Percentiles rank a stretch among this genome's conserved stretches.
Evolutionary conservation across 208 protist genomes (phyloP).

Genomic region (Trypanosoma lewisi): DNA sequence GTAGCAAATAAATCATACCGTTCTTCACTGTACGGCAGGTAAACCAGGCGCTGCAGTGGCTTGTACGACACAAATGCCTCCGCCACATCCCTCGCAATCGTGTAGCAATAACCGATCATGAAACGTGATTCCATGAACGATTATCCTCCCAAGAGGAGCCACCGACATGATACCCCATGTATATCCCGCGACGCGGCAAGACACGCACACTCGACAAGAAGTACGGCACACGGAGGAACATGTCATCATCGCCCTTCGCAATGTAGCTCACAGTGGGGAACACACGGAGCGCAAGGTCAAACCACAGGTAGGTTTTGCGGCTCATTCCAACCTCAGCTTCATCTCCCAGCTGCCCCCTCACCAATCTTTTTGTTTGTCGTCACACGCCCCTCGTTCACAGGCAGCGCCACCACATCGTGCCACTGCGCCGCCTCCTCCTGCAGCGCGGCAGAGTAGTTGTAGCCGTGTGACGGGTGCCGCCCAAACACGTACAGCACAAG

Average conservation of each 20-base stretch:
- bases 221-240: conserved; percentile 51
- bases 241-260: conserved; percentile 58
- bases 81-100: conserved; percentile 1
- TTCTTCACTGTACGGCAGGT: too few species aligned
- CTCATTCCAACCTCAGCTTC: conserved; percentile 15
- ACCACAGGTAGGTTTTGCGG: conserved; percentile 44
- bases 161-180: too few species aligned
- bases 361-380: neutral
- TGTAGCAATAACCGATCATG: neutral
- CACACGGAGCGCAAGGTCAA: conserved; percentile 33
- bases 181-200: too few species aligned
- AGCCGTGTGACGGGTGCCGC: too few species aligned
- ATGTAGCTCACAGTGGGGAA: conserved; percentile 40
- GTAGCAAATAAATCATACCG: too few species aligned
- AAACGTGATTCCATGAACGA: neutral
- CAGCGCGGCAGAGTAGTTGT: too few species aligned
- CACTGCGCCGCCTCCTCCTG: too few species aligned
- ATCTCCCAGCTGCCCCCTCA: neutral
- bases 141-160: conserved; percentile 8
- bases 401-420: too few species aligned
- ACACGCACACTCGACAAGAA: conserved; percentile 33
- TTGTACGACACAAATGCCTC: neutral
- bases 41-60: neutral
- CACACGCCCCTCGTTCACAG: neutral
- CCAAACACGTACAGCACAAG: conserved; percentile 33